Conservation (phyloP, 2,329 filamentous ascomycete genomes). For the Curvularia sp. region DNA sequence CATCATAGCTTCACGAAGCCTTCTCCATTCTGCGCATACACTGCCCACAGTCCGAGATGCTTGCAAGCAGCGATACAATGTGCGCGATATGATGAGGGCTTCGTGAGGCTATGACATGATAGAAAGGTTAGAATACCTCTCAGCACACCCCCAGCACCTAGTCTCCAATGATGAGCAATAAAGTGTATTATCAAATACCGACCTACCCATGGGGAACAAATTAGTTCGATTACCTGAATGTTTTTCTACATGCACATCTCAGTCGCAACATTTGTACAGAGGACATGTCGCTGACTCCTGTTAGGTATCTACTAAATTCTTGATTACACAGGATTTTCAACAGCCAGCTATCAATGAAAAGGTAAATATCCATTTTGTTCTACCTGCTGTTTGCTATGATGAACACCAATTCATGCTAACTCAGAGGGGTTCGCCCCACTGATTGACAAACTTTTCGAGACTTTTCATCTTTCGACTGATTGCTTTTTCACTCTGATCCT, state of each 20-base stretch:
- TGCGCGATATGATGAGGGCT: conserved; percentile 8
- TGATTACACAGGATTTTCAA: background rate
- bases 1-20: conserved; percentile 9
- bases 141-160: conserved; percentile 4
- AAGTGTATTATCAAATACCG: conserved; percentile 52
- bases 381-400: conserved; percentile 36
- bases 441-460: conserved; percentile 44
- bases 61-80: conserved; percentile 2
- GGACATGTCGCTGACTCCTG: conserved; percentile 23
- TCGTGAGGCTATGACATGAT: conserved; percentile 24
- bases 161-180: conserved; percentile 46
- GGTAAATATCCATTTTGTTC: conserved; percentile 20
- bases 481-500: conserved; percentile 12
- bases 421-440: conserved; percentile 45
- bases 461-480: conserved; percentile 53
- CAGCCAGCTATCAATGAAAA: conserved; percentile 1
- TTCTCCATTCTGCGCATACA: conserved; percentile 3
- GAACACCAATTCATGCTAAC: conserved; percentile 50
- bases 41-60: conserved; percentile 6
- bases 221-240: conserved; percentile 52
- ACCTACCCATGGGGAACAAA: conserved; percentile 47
- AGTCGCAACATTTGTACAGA: background rate
- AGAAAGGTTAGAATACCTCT: conserved; percentile 27
- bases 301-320: conserved; percentile 10
- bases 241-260: conserved; percentile 11